Percentiles rank a stretch among this genome's conserved stretches.
Evolutionary conservation across 108 stramenopile genomes (phyloP).

Genomic region (Craspedostauros australis): DNA sequence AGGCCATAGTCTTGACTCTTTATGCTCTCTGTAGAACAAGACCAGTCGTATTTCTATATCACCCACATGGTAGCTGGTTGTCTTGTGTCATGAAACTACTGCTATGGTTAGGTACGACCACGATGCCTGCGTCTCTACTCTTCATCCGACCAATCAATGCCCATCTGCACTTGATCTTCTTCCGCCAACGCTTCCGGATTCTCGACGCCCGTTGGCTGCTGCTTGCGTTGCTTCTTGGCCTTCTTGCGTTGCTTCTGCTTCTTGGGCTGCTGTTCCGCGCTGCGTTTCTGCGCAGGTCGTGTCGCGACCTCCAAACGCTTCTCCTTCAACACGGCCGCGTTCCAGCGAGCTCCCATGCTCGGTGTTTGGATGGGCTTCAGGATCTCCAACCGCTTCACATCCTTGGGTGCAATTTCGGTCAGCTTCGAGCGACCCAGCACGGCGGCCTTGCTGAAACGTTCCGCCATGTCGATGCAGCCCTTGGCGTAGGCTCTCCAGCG

Average conservation of each 20-base stretch:
- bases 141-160: slow-evolving; percentile 82
- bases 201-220: background rate
- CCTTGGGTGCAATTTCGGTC: slow-evolving; percentile 71
- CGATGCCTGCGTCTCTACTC: slow-evolving; percentile 22
- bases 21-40: background rate
- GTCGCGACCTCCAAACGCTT: slow-evolving; percentile 31
- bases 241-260: too few species aligned
- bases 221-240: background rate
- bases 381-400: slow-evolving; percentile 74
- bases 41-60: background rate
- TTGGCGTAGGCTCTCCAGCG: slow-evolving; percentile 80
- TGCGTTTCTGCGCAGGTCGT: slow-evolving; percentile 25
- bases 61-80: background rate
- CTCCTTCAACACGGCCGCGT: slow-evolving; percentile 72
- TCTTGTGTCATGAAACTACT: background rate
- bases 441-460: slow-evolving; percentile 50
- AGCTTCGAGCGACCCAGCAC: slow-evolving; percentile 48
- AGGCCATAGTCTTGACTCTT: background rate
- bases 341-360: slow-evolving; percentile 73
- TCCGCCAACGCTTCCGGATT: slow-evolving; percentile 19
- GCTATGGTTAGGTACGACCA: background rate
- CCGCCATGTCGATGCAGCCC: slow-evolving; percentile 76
- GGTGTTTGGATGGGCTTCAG: slow-evolving; percentile 56
- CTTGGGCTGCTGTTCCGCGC: slow-evolving; percentile 13
- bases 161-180: slow-evolving; percentile 79